Evolutionary conservation across 345 rosid genomes (phyloP).

Genomic region (Salix caprea): DNA sequence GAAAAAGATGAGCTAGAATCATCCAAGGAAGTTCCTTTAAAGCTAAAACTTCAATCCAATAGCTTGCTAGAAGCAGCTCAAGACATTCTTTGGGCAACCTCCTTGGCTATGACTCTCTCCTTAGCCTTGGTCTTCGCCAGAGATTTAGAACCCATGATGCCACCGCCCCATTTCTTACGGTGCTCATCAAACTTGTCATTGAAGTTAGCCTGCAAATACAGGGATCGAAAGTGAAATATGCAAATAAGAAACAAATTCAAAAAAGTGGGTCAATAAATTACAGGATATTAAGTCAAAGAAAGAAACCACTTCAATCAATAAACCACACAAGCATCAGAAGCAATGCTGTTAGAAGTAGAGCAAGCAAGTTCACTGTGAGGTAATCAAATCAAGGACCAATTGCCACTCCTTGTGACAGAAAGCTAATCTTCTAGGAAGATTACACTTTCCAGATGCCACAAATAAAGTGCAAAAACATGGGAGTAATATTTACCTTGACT

Average conservation of each 20-base stretch:
- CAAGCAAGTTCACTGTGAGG: background rate
- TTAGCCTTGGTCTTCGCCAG: slow-evolving; percentile 68
- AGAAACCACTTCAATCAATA: background rate
- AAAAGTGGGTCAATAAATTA: background rate
- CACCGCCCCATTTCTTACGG: slow-evolving; percentile 77
- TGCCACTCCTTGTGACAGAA: background rate
- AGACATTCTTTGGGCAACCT: slow-evolving; percentile 67
- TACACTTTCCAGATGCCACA: background rate
- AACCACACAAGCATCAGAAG: background rate
- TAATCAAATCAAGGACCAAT: background rate
- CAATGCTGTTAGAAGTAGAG: background rate
- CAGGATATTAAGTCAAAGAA: background rate
- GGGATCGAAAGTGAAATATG: background rate
- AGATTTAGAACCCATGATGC: slow-evolving; percentile 76
- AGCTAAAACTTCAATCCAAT: background rate
- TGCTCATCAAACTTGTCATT: slow-evolving; percentile 65
- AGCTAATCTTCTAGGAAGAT: background rate
- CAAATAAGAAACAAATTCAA: background rate
- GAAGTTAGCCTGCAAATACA: slow-evolving; percentile 48
- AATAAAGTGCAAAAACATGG: background rate
- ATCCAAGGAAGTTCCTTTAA: background rate
- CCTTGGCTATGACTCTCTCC: slow-evolving; percentile 59
- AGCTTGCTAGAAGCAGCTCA: slow-evolving; percentile 10
- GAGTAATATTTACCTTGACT: slow-evolving; percentile 46
- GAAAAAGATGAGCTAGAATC: background rate